Conservation (phyloP, 257 asterid species). For the Plantago major region DNA sequence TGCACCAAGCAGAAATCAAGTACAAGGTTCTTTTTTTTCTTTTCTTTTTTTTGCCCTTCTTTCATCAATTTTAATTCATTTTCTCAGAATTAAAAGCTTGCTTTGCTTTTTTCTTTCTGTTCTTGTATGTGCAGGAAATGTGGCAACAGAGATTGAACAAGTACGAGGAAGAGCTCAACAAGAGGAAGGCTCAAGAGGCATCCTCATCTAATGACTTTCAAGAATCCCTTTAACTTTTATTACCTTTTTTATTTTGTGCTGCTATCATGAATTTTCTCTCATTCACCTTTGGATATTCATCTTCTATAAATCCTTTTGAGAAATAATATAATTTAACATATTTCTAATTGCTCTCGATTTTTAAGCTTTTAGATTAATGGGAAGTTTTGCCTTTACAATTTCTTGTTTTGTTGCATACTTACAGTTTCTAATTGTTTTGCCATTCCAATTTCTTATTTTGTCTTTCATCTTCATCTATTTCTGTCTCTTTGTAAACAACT, state of each 20-base stretch:
- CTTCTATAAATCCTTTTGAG: too few relatives aligned
- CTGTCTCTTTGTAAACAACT: not conserved
- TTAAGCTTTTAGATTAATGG: too few relatives aligned
- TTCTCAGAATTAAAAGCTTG: not conserved
- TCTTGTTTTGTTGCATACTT: too few relatives aligned
- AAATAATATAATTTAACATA: not conserved
- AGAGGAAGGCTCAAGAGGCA: constrained; percentile 35
- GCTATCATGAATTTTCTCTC: not conserved
- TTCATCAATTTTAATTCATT: not conserved
- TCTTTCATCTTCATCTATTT: too few relatives aligned
- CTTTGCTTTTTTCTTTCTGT: not conserved
- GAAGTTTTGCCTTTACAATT: too few relatives aligned
- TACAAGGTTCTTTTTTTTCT: constrained; percentile 48
- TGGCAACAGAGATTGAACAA: constrained; percentile 77
- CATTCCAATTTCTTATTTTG: too few relatives aligned
- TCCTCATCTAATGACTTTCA: constrained; percentile 35
- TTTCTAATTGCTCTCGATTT: not conserved
- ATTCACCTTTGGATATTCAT: too few relatives aligned
- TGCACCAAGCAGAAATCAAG: constrained; percentile 78
- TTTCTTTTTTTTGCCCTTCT: not conserved
- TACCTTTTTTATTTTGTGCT: not conserved
- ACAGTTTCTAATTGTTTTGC: too few relatives aligned
- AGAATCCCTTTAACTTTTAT: constrained; percentile 31
- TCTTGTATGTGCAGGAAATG: constrained; percentile 45
- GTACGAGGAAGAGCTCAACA: constrained; percentile 77